Conservation (phyloP, 768 basidiomycete genomes). For the Solioccasus polychromus region DNA sequence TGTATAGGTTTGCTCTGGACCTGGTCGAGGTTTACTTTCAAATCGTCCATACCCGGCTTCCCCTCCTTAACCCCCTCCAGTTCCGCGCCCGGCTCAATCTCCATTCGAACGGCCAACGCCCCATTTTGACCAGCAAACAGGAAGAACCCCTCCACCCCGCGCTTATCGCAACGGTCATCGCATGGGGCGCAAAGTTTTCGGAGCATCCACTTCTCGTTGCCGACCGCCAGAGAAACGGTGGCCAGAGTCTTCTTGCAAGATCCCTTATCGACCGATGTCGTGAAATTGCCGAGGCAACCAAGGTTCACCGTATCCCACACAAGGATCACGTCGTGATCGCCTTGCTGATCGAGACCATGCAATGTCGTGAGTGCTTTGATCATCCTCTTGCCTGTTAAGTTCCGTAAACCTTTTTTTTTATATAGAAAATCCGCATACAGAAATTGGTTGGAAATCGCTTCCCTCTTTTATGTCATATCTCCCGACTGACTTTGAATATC, state of each 20-base stretch:
- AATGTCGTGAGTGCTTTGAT: conserved; percentile 71
- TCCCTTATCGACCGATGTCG: conserved; percentile 76
- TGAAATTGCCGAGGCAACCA: conserved; percentile 83
- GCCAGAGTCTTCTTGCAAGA: conserved; percentile 76
- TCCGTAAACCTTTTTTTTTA: conserved; percentile 9
- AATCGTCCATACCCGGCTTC: conserved; percentile 84
- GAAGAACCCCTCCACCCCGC: conserved; percentile 62
- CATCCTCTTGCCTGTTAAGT: background rate
- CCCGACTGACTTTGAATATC: conserved; percentile 15
- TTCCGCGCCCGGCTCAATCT: conserved; percentile 72
- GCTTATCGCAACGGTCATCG: conserved; percentile 81
- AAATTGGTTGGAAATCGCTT: conserved; percentile 51
- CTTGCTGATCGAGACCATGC: conserved; percentile 77
- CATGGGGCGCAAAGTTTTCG: conserved; percentile 92
- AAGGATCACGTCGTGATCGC: conserved; percentile 81
- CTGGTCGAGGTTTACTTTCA: conserved; percentile 95
- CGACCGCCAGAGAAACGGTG: conserved; percentile 67
- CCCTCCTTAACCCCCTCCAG: conserved; percentile 79
- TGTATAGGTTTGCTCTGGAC: conserved; percentile 82
- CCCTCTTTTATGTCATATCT: conserved; percentile 12
- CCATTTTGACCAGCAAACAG: conserved; percentile 19
- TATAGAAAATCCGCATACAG: conserved; percentile 69
- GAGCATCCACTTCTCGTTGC: conserved; percentile 82
- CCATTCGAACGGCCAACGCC: conserved; percentile 25
- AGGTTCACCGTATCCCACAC: conserved; percentile 78